phyloP scores from a whole-genome alignment of 176 grass and related monocot species.

The Guadua angustifolia region DNA sequence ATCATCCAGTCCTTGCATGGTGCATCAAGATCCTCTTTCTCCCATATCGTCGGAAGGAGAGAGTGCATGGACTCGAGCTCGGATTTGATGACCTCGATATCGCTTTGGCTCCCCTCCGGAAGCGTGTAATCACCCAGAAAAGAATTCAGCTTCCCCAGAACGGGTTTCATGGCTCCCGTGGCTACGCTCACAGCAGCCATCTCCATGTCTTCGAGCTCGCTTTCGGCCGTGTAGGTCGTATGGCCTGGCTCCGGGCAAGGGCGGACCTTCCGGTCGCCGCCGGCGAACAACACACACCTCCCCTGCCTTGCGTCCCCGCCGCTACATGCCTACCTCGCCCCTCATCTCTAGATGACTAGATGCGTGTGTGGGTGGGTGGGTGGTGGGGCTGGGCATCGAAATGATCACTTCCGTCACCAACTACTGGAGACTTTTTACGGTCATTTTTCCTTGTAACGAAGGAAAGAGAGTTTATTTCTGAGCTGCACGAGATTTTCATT shows the following conservation, averaged over 20 bases:
- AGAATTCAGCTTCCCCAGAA: not conserved
- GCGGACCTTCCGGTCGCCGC: too few species aligned
- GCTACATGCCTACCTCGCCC: too few species aligned
- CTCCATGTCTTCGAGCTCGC: slow-evolving; percentile 1
- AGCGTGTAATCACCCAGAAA: not conserved
- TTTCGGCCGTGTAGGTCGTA: not conserved
- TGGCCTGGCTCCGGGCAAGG: not conserved
- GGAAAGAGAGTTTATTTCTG: too few species aligned
- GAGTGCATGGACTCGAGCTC: not conserved
- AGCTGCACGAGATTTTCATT: too few species aligned
- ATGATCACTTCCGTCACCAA: too few species aligned
- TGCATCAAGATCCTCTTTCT: not conserved
- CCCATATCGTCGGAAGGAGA: not conserved
- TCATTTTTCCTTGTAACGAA: too few species aligned
- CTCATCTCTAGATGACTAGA: too few species aligned
- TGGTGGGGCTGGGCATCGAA: too few species aligned
- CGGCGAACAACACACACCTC: too few species aligned
- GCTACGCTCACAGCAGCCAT: not conserved
- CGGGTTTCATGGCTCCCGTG: not conserved
- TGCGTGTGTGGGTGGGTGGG: too few species aligned
- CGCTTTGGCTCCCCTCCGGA: not conserved
- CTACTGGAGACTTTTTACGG: too few species aligned
- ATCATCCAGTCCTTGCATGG: not conserved
- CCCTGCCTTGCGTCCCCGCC: too few species aligned
- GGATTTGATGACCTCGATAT: not conserved